Evolutionary conservation across 805 yeast species (phyloP), one percentile per base, ranked within the genome.

Genomic region (Candida argentea): DNA sequence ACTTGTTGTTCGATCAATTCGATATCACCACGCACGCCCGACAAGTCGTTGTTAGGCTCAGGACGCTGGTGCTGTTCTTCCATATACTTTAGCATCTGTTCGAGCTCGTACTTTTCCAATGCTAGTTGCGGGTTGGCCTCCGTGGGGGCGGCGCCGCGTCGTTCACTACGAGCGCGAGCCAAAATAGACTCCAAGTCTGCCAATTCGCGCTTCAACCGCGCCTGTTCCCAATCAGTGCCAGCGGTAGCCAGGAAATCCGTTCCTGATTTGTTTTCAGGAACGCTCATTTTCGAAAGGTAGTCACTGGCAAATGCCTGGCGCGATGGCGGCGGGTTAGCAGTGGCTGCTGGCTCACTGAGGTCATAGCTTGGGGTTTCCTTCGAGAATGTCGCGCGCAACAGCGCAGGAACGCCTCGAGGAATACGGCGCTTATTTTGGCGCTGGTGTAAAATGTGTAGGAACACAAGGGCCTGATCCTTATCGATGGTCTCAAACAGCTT

Each of bases 211-310:
- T 76, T 75, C 39, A 86, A 66, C 40, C 91, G 69, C 10, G 80
- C 93, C 44, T 80, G 85, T 51, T 87, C 96, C 94, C 96, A 85
- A 45, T 86, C 95, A 2, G 85, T 75, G n/a, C 78, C 86, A 42
- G 71, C 70, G 4, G 74, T 77, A 1, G 74, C 66, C 4, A 79
- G 70, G 47, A 80, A 79, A 48, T 83, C 87, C 0, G 86, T 76
- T 5, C 85, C 86, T n/a, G n/a, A n/a, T n/a, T n/a, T n/a, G 17
- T 55, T 53, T 18, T 46, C 51, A 16, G 43, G 48, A 4, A 61
- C 44, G 25, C 48, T 54, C 34, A 78, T 57, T 48, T 76, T 65
- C 36, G 57, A 61, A 33, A 75, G 51, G 44, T 73, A 76, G 39
- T 55, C 58, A 33, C 66, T 62, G 10, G 78, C 78, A 60, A 74